Evolutionary conservation across 345 rosid species (phyloP).

Genomic region (Dipteronia dyeriana): DNA sequence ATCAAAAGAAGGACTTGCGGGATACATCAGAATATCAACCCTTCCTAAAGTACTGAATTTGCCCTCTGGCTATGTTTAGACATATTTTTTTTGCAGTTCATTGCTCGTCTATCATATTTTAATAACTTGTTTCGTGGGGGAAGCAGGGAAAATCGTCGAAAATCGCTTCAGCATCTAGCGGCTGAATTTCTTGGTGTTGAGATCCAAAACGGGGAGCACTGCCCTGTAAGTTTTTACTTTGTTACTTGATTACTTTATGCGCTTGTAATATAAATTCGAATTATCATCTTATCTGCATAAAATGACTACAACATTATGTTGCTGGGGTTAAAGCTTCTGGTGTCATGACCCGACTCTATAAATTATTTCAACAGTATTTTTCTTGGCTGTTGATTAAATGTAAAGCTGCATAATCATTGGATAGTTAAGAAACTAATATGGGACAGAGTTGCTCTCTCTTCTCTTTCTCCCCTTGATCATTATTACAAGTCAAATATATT

Average conservation of each 20-base stretch:
- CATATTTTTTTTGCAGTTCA: slow-evolving; percentile 1
- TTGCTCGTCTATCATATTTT: slow-evolving; percentile 8
- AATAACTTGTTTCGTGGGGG: slow-evolving; percentile 4
- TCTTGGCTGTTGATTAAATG: neutral
- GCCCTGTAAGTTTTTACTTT: slow-evolving; percentile 63
- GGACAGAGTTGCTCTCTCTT: neutral
- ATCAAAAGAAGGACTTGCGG: slow-evolving; percentile 76
- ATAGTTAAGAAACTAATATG: neutral
- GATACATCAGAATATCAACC: slow-evolving; percentile 85
- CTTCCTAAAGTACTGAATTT: slow-evolving; percentile 59
- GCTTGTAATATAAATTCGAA: neutral
- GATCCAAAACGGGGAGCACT: slow-evolving; percentile 95
- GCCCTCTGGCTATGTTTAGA: slow-evolving; percentile 2
- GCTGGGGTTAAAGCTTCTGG: neutral
- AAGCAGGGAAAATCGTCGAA: slow-evolving; percentile 65
- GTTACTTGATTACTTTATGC: neutral
- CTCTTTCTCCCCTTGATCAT: neutral
- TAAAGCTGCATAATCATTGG: neutral
- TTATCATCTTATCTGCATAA: neutral
- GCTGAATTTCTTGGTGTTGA: slow-evolving; percentile 76
- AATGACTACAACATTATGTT: neutral
- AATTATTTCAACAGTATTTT: neutral
- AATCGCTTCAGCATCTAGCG: slow-evolving; percentile 79
- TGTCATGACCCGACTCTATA: neutral
- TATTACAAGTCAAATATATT: neutral